Base-by-base conservation (phyloP, 1,284 basidiomycete genomes). In the Calocybe gambosa region DNA sequence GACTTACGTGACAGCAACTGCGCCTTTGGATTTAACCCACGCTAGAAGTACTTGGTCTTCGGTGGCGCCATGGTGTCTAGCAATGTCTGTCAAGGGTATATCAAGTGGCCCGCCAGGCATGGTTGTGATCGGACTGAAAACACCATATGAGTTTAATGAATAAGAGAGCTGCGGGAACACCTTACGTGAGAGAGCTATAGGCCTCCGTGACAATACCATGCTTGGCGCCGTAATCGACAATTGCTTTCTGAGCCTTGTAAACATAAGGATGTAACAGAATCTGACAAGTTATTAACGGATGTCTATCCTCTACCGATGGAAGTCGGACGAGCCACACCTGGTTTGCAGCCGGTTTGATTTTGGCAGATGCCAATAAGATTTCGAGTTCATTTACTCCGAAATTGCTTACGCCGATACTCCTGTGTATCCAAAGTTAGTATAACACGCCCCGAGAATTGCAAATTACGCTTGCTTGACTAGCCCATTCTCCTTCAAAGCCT, bases 331-430 rank as follows among this genome's bases (percentile, higher is more conserved):
- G 13, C 21, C 6, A 21, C n/a, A 79, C 82, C 65, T 89, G 87
- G 60, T 89, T 88, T 36, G 82, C 83, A 2, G 77, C 80, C 0
- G 84, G 86, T 39, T 74, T 73, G 51, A 84, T 62, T 46, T 75
- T 77, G 1, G 78, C 78, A 1, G 70, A 65, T 42, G 71, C 70
- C 26, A 86, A 57, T 8, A 89, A 60, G 19, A 68, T 67, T 54
- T 79, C 65, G 31, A 87, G 69, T 34, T 81, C 68, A 2, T 69
- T 58, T 19, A 81, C 66, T n/a, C 64, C 62, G 59, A 82, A 87
- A 65, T 89, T 89, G 62, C 78, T 82, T 18, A 89, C 80, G n/a
- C 85, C 85, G 45, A 87, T 85, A 51, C 77, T 82, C 75, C 80
- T 85, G 37, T 36, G 28, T 5, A 10, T 19, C 2, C 6, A 41